Evolutionary conservation across 805 yeast genomes (phyloP), one percentile per base, ranked within the genome.

Genomic region (Alloascoidea hylecoeti): DNA sequence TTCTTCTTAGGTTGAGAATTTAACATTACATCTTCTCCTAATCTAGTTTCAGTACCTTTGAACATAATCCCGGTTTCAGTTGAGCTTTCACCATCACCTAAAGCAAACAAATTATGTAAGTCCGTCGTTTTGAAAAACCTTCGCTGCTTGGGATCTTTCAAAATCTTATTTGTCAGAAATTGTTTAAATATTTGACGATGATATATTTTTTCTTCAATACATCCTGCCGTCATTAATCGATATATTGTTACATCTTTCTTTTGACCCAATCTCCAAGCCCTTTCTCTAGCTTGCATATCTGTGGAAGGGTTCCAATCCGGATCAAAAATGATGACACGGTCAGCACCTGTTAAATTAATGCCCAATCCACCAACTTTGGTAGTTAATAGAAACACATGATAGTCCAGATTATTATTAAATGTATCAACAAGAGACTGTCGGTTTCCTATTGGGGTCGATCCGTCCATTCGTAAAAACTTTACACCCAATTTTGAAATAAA

Each of bases 291-390:
- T 57, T 89, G 98, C 42, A 88, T 68, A 60, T 89, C 98, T 0
- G 97, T 92, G 1, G 96, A 85, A 1, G 98, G 98, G 51, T 89
- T 89, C 98, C 98, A 89, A 57, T 92, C 97, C 0, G 98, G 98
- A 50, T 89, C 98, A 53, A 71, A 89, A 13, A 89, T 89, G 16
- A 89, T 84, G 9, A 89, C 96, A 35, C 97, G 61, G 46, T 86
- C 86, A 0, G 98, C 97, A 2, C 97, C 97, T 0, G 96, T 89
- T 35, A 89, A 56, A 54, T 89, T 89, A 1, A 89, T 83, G 15
- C 98, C 98, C 32, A 92, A 61, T 0, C 98, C 98, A 15, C 98
- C 98, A 4, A 92, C 98, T 49, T 89, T 73, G 0, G 98, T 92
- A 0, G 98, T 92, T 30, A 92, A 60, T 16, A 92, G 56, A 53